phyloP scores from a whole-genome alignment of 768 basidiomycete genomes.

The Neoboletus brunneissimus region DNA sequence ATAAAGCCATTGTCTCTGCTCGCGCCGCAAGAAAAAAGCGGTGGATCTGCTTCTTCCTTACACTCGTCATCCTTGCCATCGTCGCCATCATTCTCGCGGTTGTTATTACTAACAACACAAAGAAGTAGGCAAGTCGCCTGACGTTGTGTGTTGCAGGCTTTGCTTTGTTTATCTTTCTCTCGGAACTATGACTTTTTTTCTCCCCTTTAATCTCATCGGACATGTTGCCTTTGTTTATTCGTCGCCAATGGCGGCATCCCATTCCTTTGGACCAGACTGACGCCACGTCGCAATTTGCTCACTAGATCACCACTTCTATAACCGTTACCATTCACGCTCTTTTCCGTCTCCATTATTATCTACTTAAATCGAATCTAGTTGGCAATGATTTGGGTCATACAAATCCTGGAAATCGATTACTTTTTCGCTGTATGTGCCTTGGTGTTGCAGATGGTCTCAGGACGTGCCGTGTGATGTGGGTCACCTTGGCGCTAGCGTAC shows the following conservation, averaged over 20 bases:
- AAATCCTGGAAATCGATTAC: conserved; percentile 6
- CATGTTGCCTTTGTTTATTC: conserved; percentile 6
- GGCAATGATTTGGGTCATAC: conserved; percentile 17
- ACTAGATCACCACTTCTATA: conserved; percentile 11
- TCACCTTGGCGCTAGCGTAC: not conserved
- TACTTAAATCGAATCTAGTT: conserved; percentile 29
- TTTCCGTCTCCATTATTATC: conserved; percentile 21
- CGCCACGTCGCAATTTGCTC: conserved; percentile 9
- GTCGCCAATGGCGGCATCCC: conserved; percentile 4
- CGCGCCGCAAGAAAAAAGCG: conserved; percentile 90
- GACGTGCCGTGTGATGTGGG: not conserved
- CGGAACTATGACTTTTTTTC: not conserved
- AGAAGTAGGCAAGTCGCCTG: conserved; percentile 26
- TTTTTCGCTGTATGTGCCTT: not conserved
- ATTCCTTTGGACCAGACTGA: conserved; percentile 24
- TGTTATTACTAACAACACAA: conserved; percentile 47
- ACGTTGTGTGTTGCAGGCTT: not conserved
- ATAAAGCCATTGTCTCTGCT: conserved; percentile 84
- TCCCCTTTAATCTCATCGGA: conserved; percentile 9
- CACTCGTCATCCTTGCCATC: conserved; percentile 63
- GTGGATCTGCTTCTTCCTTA: conserved; percentile 92
- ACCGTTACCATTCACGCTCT: conserved; percentile 16
- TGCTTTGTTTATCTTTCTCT: not conserved
- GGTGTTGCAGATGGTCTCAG: not conserved
- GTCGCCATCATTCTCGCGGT: conserved; percentile 61